These are phyloP conservation scores for Picocystis sp. DNA, from an alignment of 163 green algal genomes.

Conservation along the genomic window DNA sequence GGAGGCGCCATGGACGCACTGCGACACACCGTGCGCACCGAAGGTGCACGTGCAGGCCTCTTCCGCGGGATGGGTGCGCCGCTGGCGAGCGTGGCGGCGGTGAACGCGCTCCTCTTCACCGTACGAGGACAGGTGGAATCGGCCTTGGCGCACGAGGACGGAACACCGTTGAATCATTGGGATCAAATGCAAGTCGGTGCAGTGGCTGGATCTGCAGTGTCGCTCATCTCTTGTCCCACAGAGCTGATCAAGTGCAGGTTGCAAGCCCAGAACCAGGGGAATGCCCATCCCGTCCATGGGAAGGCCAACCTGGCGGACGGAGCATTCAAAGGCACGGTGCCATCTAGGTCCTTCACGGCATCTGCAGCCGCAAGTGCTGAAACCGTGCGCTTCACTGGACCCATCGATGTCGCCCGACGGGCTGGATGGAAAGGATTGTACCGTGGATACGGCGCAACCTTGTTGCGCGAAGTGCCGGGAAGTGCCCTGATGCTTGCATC, in stretches of 20 bases:
- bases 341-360: neutral
- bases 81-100: slow-evolving; percentile 55
- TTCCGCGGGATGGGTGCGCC: slow-evolving; percentile 51
- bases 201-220: slow-evolving; percentile 40
- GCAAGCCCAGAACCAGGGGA: slow-evolving; percentile 38
- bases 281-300: slow-evolving; percentile 18
- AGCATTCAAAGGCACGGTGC: slow-evolving; percentile 1
- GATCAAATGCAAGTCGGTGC: slow-evolving; percentile 37
- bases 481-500: slow-evolving; percentile 55
- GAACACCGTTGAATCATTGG: slow-evolving; percentile 22
- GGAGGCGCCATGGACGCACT: slow-evolving; percentile 35
- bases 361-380: too few relatives aligned
- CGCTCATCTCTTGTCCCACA: slow-evolving; percentile 55
- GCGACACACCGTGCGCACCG: slow-evolving; percentile 30
- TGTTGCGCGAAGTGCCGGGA: slow-evolving; percentile 35
- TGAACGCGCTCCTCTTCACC: slow-evolving; percentile 61
- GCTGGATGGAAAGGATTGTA: slow-evolving; percentile 38
- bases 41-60: slow-evolving; percentile 26
- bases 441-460: slow-evolving; percentile 36
- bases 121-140: slow-evolving; percentile 38
- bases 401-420: slow-evolving; percentile 43
- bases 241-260: slow-evolving; percentile 70
- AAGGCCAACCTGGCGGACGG: slow-evolving; percentile 8
- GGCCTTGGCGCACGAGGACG: slow-evolving; percentile 33
- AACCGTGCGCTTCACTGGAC: slow-evolving; percentile 23